phyloP scores from a whole-genome alignment of 495 filamentous ascomycete species.

The Penicillium tannophilum region DNA sequence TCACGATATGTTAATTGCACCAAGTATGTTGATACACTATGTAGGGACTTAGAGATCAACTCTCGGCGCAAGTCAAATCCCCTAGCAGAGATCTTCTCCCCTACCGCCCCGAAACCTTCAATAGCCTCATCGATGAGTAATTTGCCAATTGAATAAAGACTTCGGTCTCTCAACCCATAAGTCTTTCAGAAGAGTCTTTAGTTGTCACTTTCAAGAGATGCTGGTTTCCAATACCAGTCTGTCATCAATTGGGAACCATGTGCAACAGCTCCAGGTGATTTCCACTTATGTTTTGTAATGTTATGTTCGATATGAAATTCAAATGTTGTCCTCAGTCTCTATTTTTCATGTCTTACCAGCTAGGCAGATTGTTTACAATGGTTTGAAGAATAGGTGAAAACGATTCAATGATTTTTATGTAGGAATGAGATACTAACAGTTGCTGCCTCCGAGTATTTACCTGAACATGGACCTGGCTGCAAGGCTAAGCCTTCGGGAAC shows the following conservation, averaged over 20 bases:
- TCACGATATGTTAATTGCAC: not conserved
- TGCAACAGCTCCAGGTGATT: too few species aligned
- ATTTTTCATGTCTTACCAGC: too few species aligned
- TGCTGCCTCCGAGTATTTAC: too few species aligned
- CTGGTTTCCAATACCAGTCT: too few species aligned
- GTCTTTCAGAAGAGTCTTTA: not conserved
- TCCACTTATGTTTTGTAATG: too few species aligned
- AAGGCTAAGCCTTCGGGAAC: not conserved
- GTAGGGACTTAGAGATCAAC: conserved; percentile 5
- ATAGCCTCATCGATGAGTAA: conserved; percentile 8
- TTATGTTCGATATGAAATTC: too few species aligned
- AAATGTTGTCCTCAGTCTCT: too few species aligned
- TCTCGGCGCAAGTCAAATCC: not conserved
- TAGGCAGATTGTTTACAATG: too few species aligned
- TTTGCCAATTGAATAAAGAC: not conserved
- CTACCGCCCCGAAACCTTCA: conserved; percentile 7
- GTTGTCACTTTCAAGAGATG: not conserved
- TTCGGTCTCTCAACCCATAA: not conserved
- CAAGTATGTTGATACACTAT: conserved; percentile 5
- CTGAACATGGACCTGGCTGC: not conserved
- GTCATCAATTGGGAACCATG: too few species aligned
- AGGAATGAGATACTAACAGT: too few species aligned
- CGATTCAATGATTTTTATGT: too few species aligned
- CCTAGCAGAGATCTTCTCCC: conserved; percentile 6
- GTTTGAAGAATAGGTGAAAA: too few species aligned